Base-by-base conservation (phyloP, 1,284 basidiomycete species). In the Pseudozyma thailandica region DNA sequence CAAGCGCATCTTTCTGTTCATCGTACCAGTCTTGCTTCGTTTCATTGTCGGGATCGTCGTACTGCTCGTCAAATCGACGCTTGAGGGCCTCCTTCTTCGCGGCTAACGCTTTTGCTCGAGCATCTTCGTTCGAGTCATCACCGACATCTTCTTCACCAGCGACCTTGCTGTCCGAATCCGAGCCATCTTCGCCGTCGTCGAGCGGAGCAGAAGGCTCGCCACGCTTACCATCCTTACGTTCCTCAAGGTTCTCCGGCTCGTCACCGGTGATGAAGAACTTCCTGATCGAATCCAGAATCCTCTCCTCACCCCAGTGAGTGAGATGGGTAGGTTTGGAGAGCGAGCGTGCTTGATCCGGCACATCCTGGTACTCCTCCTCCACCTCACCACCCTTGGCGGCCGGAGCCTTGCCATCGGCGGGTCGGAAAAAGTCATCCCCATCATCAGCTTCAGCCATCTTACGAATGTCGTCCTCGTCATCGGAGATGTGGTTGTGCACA, bases 11-110 rank as follows among this genome's bases (percentile, higher is more conserved):
- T 85, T 98, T 98, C 83, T 92, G 90, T 82, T 91, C 74, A 18
- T 81, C 80, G 56, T 82, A 82, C 79, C 79, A 82, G 47, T 80
- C 77, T 28, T 79, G 72, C 16, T 69, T 61, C 12, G 61, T 44
- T 16, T 62, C 72, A 0, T 65, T 63, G 60, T 91, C 91, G 1
- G 92, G 91, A 78, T 94, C 93, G 82, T 97, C 94, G 83, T 97
- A 97, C 84, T 96, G 91, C 80, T 94, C 92, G 85, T 98, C 92
- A 82, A 98, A 98, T 82, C 95, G 95, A 72, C 90, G 89, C 84
- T 97, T 97, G 58, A 98, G 87, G 1, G 88, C 89, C 75, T 91
- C 92, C 85, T 98, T 98, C 85, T 96, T 98, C 39, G 88, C 88
- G 6, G 90, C 89, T 27, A 97, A 88, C 85, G 76, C 66, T 2